Percentiles rank a stretch among this genome's conserved stretches.
Conservation (phyloP, 1,284 basidiomycete genomes). For the Cystobasidiaceae sp. region DNA sequence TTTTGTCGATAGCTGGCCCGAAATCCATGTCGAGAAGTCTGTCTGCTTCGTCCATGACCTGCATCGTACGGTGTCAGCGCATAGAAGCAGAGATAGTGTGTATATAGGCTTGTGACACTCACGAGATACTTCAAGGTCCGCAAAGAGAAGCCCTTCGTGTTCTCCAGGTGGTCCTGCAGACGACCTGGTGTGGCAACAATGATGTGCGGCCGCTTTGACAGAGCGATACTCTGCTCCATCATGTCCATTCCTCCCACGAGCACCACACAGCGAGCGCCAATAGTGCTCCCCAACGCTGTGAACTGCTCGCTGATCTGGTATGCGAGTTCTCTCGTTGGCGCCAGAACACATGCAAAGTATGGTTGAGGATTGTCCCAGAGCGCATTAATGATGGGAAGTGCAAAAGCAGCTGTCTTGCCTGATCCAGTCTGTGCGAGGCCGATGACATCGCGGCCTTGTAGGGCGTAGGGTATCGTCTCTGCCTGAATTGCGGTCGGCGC, state of each 20-base stretch:
- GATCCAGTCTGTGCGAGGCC: slow-evolving; percentile 96
- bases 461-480: slow-evolving; percentile 80
- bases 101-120: slow-evolving; percentile 41
- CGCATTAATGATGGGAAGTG: slow-evolving; percentile 90
- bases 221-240: slow-evolving; percentile 85
- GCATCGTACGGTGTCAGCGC: no score
- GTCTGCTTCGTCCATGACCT: slow-evolving; percentile 98
- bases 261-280: slow-evolving; percentile 85
- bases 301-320: slow-evolving; percentile 98
- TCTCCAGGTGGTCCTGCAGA: slow-evolving; percentile 91
- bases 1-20: slow-evolving; percentile 93
- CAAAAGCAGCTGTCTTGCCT: slow-evolving; percentile 97
- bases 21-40: slow-evolving; percentile 96
- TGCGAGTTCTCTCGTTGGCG: slow-evolving; percentile 95
- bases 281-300: slow-evolving; percentile 83
- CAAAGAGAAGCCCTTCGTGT: slow-evolving; percentile 95
- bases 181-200: slow-evolving; percentile 97
- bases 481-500: slow-evolving; percentile 88
- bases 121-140: slow-evolving; percentile 85
- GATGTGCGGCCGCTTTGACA: slow-evolving; percentile 90
- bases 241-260: slow-evolving; percentile 95
- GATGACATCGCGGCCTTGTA: slow-evolving; percentile 90
- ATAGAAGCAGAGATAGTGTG: not conserved
- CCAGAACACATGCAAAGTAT: slow-evolving; percentile 87
- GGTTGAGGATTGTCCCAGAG: slow-evolving; percentile 87